Conservation (phyloP, 2,329 filamentous ascomycete genomes). For the Hypocrella siamensis region DNA sequence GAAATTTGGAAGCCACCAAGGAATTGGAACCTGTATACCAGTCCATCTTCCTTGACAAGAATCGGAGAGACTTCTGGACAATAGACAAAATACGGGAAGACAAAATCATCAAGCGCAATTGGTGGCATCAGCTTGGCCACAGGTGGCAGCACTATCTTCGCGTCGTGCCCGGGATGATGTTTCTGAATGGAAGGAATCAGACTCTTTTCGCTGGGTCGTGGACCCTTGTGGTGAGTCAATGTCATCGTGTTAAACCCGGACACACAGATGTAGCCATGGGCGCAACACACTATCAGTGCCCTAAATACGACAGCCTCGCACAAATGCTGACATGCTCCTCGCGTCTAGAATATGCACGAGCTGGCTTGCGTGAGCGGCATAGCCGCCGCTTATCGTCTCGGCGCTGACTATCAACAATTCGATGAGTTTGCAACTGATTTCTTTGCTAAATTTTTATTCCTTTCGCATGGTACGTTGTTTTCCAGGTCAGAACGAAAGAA, state of each 20-base stretch:
- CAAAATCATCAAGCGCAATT: constrained; percentile 47
- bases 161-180: constrained; percentile 57
- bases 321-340: not conserved
- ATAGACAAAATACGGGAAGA: constrained; percentile 39
- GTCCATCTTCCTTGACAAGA: constrained; percentile 49
- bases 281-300: not conserved
- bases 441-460: constrained; percentile 28
- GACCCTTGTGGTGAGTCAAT: constrained; percentile 45
- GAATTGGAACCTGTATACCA: constrained; percentile 51
- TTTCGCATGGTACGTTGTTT: constrained; percentile 27
- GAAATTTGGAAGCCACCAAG: constrained; percentile 6
- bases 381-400: constrained; percentile 52
- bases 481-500: constrained; percentile 15
- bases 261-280: not conserved
- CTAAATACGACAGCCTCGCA: not conserved
- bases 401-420: constrained; percentile 46
- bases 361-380: constrained; percentile 57
- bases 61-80: constrained; percentile 39
- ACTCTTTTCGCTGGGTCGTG: constrained; percentile 51
- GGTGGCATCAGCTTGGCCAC: constrained; percentile 55
- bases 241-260: constrained; percentile 4
- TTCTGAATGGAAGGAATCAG: constrained; percentile 47
- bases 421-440: constrained; percentile 35
- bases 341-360: constrained; percentile 47
- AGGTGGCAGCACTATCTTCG: constrained; percentile 47